Conservation (phyloP, 805 yeast genomes). For the Candida tammaniensis region DNA sequence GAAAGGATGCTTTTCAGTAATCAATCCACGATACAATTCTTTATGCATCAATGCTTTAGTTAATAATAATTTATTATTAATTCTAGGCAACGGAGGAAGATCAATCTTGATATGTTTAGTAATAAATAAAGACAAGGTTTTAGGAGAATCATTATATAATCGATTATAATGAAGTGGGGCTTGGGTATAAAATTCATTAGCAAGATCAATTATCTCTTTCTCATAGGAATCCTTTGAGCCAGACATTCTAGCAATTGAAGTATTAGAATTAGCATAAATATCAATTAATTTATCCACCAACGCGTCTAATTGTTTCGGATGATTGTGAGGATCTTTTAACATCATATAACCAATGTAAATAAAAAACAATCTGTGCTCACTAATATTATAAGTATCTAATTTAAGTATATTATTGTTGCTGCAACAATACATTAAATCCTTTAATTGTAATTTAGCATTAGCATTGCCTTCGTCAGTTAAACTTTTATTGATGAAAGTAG, state of each 20-base stretch:
- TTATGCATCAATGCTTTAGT: conserved; percentile 37
- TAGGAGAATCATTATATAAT: conserved; percentile 18
- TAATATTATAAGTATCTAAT: conserved; percentile 7
- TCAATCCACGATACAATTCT: conserved; percentile 31
- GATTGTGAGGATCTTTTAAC: conserved; percentile 13
- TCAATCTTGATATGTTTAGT: conserved; percentile 21
- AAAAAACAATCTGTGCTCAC: conserved; percentile 12
- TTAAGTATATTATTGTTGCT: conserved; percentile 1
- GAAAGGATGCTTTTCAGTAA: conserved; percentile 26
- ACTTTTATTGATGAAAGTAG: conserved; percentile 30
- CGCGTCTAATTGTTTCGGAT: conserved; percentile 17
- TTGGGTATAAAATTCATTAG: conserved; percentile 21
- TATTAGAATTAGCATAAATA: conserved; percentile 24
- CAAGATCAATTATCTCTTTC: conserved; percentile 13
- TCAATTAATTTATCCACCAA: conserved; percentile 30
- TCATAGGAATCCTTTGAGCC: conserved; percentile 11
- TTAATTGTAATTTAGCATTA: conserved; percentile 18
- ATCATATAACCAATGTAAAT: conserved; percentile 17
- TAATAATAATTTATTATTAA: conserved; percentile 25
- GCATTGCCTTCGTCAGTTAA: conserved; percentile 12
- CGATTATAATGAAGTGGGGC: conserved; percentile 21
- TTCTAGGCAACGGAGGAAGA: conserved; percentile 34
- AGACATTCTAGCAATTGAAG: conserved; percentile 8
- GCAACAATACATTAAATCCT: conserved; percentile 20
- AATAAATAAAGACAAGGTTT: conserved; percentile 21